Evolutionary conservation across 139 green algal species (phyloP).

Genomic region (Gonium pectorale): DNA sequence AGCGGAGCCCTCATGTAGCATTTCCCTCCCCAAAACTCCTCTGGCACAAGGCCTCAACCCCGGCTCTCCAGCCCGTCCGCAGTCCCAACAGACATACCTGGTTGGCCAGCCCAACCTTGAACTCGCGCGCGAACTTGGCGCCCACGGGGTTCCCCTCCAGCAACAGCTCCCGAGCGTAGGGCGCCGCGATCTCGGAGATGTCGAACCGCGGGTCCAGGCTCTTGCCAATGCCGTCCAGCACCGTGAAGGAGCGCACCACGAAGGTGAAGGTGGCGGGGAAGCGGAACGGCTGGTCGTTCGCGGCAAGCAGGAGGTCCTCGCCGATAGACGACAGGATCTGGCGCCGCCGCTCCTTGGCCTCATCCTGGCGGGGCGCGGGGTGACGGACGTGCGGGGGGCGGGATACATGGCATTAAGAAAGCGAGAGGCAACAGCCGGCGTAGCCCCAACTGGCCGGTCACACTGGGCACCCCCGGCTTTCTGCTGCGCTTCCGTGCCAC

Average conservation of each 20-base stretch:
- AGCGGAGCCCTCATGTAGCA: too few relatives aligned
- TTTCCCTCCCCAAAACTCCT: too few relatives aligned
- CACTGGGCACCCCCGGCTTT: too few relatives aligned
- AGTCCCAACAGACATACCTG: constrained; percentile 18
- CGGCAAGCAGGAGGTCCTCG: constrained; percentile 95
- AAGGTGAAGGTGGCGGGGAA: constrained; percentile 99
- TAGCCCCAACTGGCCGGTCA: too few relatives aligned
- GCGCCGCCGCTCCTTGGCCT: constrained; percentile 81
- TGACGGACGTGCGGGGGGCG: too few relatives aligned
- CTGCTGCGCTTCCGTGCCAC: too few relatives aligned
- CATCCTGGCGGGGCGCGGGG: constrained; percentile 53
- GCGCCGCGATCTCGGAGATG: constrained; percentile 96
- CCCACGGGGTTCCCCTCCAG: constrained; percentile 68
- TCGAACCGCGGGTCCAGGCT: constrained; percentile 95
- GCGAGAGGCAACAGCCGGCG: too few relatives aligned
- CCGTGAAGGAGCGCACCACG: constrained; percentile 80
- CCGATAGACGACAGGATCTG: constrained; percentile 92
- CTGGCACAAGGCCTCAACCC: too few relatives aligned
- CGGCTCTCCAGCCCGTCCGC: not conserved
- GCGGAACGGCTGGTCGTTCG: constrained; percentile 97
- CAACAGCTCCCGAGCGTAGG: constrained; percentile 93
- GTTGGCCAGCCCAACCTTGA: constrained; percentile 63
- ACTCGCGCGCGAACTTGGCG: constrained; percentile 71
- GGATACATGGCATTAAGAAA: too few relatives aligned
- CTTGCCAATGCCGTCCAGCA: constrained; percentile 99